Evolutionary conservation across 768 basidiomycete genomes (phyloP).

Genomic region (Collybiopsis luxurians): DNA sequence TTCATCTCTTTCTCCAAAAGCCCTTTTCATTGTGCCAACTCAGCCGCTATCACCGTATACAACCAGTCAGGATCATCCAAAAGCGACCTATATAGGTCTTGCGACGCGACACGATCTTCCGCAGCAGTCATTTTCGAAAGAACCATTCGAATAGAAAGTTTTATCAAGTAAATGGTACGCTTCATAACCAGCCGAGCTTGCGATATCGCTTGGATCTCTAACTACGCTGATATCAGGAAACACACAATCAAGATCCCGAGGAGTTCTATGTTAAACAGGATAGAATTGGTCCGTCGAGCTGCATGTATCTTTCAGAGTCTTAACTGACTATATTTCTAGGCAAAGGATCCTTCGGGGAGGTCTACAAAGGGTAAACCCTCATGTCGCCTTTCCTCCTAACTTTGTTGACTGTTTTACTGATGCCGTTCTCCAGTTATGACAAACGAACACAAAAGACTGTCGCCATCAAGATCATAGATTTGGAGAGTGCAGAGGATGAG

Average conservation of each 20-base stretch:
- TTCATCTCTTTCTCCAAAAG: not conserved
- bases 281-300: conserved; percentile 72
- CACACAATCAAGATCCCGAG: conserved; percentile 84
- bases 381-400: conserved; percentile 8
- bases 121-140: not conserved
- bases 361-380: conserved; percentile 87
- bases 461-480: conserved; percentile 99
- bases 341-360: conserved; percentile 98
- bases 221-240: conserved; percentile 43
- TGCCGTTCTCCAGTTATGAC: conserved; percentile 65
- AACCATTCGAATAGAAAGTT: not conserved
- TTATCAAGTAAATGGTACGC: not conserved
- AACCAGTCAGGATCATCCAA: not conserved
- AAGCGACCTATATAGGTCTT: not conserved
- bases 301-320: not conserved
- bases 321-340: conserved; percentile 44
- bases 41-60: not conserved
- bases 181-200: not conserved
- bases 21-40: not conserved
- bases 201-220: conserved; percentile 25
- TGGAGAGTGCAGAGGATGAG: conserved; percentile 98
- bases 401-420: conserved; percentile 7
- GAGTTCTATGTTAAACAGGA: conserved; percentile 97
- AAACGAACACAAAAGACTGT: conserved; percentile 95
- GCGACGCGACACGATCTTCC: conserved; percentile 5